Percentiles rank a stretch among this genome's conserved stretches.
Evolutionary conservation across 352 stramenopile species (phyloP).

Genomic region (Discostella stelligera): DNA sequence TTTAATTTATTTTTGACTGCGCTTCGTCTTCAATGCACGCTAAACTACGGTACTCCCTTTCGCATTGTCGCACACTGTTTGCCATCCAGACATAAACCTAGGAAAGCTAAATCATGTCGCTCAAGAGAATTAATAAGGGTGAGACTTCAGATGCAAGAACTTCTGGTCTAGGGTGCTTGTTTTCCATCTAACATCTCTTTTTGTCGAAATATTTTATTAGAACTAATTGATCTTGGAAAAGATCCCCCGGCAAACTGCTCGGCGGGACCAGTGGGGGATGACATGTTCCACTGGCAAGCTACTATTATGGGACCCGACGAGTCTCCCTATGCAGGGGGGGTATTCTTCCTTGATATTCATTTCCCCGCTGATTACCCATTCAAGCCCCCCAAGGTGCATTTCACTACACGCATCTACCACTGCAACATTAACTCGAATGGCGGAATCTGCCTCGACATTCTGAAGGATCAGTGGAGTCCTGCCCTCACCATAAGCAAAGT

Average conservation of each 20-base stretch:
- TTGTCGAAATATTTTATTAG: conserved; percentile 25
- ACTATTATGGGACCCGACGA: conserved; percentile 98
- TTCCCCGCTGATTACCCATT: conserved; percentile 99
- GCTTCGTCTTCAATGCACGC: no score
- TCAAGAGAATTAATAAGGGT: conserved; percentile 84
- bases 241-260: conserved; percentile 98
- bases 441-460: conserved; percentile 99
- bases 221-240: conserved; percentile 82
- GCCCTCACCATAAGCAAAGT: conserved; percentile 99
- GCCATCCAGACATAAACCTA: no score
- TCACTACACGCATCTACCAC: conserved; percentile 99
- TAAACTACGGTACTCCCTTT: no score
- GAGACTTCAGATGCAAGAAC: not conserved
- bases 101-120: conserved; percentile 72
- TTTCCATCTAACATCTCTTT: conserved; percentile 6
- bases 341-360: conserved; percentile 99
- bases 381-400: conserved; percentile 98
- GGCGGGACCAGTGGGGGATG: conserved; percentile 94
- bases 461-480: conserved; percentile 99
- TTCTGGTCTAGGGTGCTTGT: no score
- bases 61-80: no score
- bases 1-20: no score
- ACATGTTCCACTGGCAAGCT: conserved; percentile 96
- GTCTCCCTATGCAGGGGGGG: conserved; percentile 94
- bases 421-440: conserved; percentile 99